Base-by-base conservation (phyloP, 768 basidiomycete genomes). In the Russula abietina region DNA sequence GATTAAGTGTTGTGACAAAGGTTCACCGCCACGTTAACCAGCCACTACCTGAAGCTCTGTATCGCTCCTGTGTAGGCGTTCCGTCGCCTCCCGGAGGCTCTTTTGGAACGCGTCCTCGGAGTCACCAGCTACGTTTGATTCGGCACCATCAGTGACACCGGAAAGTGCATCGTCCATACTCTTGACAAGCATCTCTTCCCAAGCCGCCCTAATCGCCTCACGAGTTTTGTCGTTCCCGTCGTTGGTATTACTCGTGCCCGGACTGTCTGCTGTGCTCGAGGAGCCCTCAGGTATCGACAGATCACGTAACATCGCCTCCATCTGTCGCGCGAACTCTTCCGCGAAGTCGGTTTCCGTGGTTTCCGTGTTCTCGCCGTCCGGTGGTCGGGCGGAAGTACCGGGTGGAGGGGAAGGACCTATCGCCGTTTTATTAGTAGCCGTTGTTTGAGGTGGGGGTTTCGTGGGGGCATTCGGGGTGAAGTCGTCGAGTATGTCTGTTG, bases 131-230 rank as follows among this genome's bases (percentile, higher is more conserved):
- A 59, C 55, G 14, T 45, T 61, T 39, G 41, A 7, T 19, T 53
- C 59, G 46, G 55, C 66, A 14, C 46, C 67, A 14, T 48, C 65
- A 30, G 10, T 43, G 58, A 48, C n/a, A 67, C 69, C 50, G 43
- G 33, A 51, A 50, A 30, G 60, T 61, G 49, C 41, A 28, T 39
- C 80, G 67, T 83, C 76, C 81, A 88, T 81, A 4, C 77, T 83
- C 64, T 88, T 83, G 46, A 83, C 73, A 14, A 91, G 73, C 82
- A 89, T 84, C 3, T 80, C 79, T 71, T 90, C 88, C 88, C 85
- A 91, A 32, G 85, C 52, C 14, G n/a, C 83, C 60, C 79, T 79
- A 59, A 88, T 74, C 41, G 71, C 71, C 57, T 78, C 76, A 62
- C 75, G 73, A 41, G 74, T 69, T 26, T 73, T 66, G 43, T 72